Percentiles rank a stretch among this genome's conserved stretches.
These are phyloP conservation scores for Penstemon barbatus DNA, from an alignment of 257 asterid species.

Conservation along the genomic window DNA sequence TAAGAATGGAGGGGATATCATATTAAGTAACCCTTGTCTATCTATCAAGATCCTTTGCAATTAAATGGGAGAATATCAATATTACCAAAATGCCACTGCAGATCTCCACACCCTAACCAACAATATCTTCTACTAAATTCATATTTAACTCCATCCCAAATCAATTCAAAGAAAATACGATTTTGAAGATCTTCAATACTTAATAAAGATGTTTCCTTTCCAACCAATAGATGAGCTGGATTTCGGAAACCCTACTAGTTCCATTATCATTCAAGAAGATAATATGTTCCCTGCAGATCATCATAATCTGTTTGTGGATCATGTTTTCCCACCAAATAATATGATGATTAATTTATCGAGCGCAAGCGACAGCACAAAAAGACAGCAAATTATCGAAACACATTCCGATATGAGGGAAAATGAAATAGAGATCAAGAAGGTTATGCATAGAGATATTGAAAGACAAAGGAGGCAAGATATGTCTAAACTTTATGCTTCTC, in stretches of 20 bases:
- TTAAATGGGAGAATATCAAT: too few relatives aligned
- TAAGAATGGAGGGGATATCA: too few relatives aligned
- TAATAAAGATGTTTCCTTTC: not conserved
- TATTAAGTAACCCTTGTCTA: too few relatives aligned
- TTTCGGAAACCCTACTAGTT: not conserved
- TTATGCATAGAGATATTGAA: constrained; percentile 47
- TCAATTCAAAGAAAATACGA: too few relatives aligned
- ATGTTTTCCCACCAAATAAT: not conserved
- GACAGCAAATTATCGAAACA: not conserved
- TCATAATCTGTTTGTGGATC: not conserved
- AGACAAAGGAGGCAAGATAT: constrained; percentile 63
- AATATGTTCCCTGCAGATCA: constrained; percentile 7
- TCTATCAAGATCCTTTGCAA: too few relatives aligned
- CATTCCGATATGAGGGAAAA: not conserved
- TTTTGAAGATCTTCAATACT: constrained; percentile 9
- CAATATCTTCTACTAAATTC: too few relatives aligned
- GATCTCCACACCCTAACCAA: too few relatives aligned
- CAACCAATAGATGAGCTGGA: not conserved
- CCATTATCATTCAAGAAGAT: not conserved
- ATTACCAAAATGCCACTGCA: too few relatives aligned
- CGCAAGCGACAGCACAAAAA: not conserved
- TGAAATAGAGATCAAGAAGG: constrained; percentile 30
- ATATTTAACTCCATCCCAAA: too few relatives aligned
- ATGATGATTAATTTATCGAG: not conserved
- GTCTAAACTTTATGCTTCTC: constrained; percentile 48